Base-by-base conservation (phyloP, 371 early-diverging fungal genomes). In the Mucor piriformis region DNA sequence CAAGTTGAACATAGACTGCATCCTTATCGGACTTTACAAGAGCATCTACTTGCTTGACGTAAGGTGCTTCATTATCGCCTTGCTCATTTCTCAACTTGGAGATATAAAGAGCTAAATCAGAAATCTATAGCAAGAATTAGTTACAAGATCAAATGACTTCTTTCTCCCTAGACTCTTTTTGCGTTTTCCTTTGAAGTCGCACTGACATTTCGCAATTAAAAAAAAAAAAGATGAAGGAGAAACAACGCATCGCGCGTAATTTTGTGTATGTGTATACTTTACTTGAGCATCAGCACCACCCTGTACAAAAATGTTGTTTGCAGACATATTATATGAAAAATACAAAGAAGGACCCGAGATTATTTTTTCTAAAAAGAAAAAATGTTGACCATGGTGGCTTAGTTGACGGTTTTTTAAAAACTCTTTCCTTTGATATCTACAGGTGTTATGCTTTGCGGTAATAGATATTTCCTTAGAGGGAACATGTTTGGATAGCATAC, bases 1-100 rank as follows among this genome's bases (percentile, higher is more conserved):
- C 83, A 52, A 89, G 84, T 53, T 79, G 61, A 32, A 78, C 65
- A 53, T 78, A 76, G 24, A 87, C 83, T 32, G 83, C 81, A 47
- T 75, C 66, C 57, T 91, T 88, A 44, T 85, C 80, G 48, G 79
- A 76, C 51, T 81, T 80, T n/a, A 84, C 59, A 25, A 89, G 70
- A 37, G 81, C 49, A 35, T 69, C 70, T 29, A 81, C 66, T 53
- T 83, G 77, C 50, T 79, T 72, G 25, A 81, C 78, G 37, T 81
- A 81, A 44, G 83, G 68, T 59, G 83, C 74, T 57, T 79, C 67
- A 21, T 72, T 67, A 32, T 78, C 78, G 23, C 69, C 70, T 58
- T 78, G 73, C 61, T 86, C 86, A 51, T 72, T 76, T 61, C 77
- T 77, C 59, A 86, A 75, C 47, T 75, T 72, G 67, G 84, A 76